A percentile compares a stretch with the other conserved stretches of the same genome.
Evolutionary conservation across 371 early-diverging fungal species (phyloP).

Genomic region (Mortierella polycephala): DNA sequence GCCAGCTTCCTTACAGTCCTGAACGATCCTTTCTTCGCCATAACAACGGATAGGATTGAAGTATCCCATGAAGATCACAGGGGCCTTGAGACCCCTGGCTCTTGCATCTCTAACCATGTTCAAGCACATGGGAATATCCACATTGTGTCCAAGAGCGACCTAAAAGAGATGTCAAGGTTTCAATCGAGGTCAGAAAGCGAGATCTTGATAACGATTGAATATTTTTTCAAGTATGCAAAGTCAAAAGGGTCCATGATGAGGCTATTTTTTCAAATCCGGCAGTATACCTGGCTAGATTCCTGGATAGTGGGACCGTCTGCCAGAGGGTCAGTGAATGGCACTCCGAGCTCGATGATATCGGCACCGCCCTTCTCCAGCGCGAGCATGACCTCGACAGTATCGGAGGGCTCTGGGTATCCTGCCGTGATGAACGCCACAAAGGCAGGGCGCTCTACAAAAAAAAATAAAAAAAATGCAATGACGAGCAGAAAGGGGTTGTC

Average conservation of each 20-base stretch:
- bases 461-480: slow-evolving; percentile 2
- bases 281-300: slow-evolving; percentile 80
- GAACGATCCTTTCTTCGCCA: slow-evolving; percentile 87
- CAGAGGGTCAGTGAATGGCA: slow-evolving; percentile 98
- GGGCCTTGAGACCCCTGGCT: slow-evolving; percentile 83
- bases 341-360: slow-evolving; percentile 97
- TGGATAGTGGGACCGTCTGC: slow-evolving; percentile 98
- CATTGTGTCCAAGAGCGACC: slow-evolving; percentile 80
- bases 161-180: slow-evolving; percentile 37
- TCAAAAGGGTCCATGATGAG: no score
- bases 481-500: not conserved
- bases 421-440: slow-evolving; percentile 96
- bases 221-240: no score
- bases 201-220: no score
- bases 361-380: slow-evolving; percentile 92
- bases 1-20: slow-evolving; percentile 84
- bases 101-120: slow-evolving; percentile 86
- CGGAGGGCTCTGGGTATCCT: slow-evolving; percentile 84
- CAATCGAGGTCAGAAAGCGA: no score
- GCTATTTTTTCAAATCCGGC: not conserved
- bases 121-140: slow-evolving; percentile 85
- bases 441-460: slow-evolving; percentile 76
- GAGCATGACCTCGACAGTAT: slow-evolving; percentile 86
- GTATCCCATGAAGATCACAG: slow-evolving; percentile 98
- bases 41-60: slow-evolving; percentile 95